Conservation (phyloP, 768 basidiomycete genomes). For the Auriscalpium microsporum region DNA sequence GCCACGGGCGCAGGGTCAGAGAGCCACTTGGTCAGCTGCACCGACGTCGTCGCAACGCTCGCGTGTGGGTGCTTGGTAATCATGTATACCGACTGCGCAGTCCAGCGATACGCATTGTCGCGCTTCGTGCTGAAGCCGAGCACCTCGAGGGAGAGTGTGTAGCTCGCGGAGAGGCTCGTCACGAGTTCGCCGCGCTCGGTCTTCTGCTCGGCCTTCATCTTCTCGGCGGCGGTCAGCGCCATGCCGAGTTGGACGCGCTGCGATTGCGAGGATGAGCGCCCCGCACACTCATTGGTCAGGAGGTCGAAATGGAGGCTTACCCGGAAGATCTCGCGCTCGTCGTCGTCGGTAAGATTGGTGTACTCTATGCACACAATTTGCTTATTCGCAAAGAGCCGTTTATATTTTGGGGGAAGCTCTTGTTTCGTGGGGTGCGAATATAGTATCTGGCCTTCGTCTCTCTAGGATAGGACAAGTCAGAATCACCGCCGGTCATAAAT, state of each 20-base stretch:
- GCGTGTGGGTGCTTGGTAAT: slow-evolving; percentile 37
- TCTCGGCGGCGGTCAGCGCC: slow-evolving; percentile 20
- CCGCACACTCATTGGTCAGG: too few relatives aligned
- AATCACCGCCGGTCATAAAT: too few relatives aligned
- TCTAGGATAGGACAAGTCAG: not conserved
- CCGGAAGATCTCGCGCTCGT: slow-evolving; percentile 27
- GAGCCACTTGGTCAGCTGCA: slow-evolving; percentile 45
- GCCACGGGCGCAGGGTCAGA: slow-evolving; percentile 5
- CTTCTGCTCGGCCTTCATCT: slow-evolving; percentile 19
- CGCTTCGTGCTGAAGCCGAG: slow-evolving; percentile 45
- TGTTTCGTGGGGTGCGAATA: slow-evolving; percentile 21
- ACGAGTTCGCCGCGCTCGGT: slow-evolving; percentile 17
- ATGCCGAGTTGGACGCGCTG: slow-evolving; percentile 23
- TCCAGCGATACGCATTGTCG: slow-evolving; percentile 50
- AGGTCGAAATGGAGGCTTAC: slow-evolving; percentile 8
- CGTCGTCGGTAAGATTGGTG: slow-evolving; percentile 16
- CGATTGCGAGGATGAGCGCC: not conserved
- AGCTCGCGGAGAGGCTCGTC: slow-evolving; percentile 12
- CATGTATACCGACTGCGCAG: slow-evolving; percentile 44
- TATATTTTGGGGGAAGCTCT: slow-evolving; percentile 27
- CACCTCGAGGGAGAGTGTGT: slow-evolving; percentile 11
- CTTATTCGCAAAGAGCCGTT: slow-evolving; percentile 33
- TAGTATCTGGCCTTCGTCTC: slow-evolving; percentile 25
- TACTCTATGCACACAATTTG: slow-evolving; percentile 48
- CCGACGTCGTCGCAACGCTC: slow-evolving; percentile 21